phyloP scores from a whole-genome alignment of 371 early-diverging fungal species.

The Funneliformis caledonium region DNA sequence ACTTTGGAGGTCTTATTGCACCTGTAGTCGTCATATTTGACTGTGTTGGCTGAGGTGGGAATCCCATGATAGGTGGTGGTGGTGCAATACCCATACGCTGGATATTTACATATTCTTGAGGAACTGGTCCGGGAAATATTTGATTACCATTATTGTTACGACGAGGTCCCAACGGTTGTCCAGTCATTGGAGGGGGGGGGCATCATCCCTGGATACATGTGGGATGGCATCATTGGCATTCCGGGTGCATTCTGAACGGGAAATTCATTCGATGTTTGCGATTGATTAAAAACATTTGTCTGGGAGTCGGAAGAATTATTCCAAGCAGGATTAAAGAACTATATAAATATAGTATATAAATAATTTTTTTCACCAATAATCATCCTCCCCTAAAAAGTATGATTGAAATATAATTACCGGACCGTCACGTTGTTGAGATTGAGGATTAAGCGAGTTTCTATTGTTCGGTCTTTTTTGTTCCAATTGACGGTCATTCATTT shows the following conservation, averaged over 20 bases:
- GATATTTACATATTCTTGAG: constrained; percentile 13
- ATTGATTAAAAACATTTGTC: constrained; percentile 15
- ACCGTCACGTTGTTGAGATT: constrained; percentile 22
- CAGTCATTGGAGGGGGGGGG: constrained; percentile 13
- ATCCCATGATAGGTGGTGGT: constrained; percentile 25
- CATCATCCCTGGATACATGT: neutral
- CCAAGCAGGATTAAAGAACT: constrained; percentile 26
- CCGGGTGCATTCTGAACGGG: constrained; percentile 10
- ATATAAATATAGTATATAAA: constrained; percentile 1
- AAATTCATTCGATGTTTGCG: constrained; percentile 8
- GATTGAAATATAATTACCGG: constrained; percentile 16
- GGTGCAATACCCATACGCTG: constrained; percentile 6
- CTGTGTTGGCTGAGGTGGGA: neutral
- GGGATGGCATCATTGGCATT: constrained; percentile 19
- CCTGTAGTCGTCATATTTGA: neutral
- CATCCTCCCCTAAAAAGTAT: neutral
- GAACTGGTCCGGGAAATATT: constrained; percentile 16
- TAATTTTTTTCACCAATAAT: neutral
- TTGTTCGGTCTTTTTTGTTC: constrained; percentile 9
- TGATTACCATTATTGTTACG: constrained; percentile 28
- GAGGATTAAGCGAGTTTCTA: neutral
- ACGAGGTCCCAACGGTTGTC: neutral
- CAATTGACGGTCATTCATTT: neutral
- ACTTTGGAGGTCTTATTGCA: constrained; percentile 36
- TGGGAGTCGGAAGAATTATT: constrained; percentile 15